Evolutionary conservation across 2,329 filamentous ascomycete genomes (phyloP), one percentile per base, ranked within the genome.

Genomic region (Fusarium liriodendri): DNA sequence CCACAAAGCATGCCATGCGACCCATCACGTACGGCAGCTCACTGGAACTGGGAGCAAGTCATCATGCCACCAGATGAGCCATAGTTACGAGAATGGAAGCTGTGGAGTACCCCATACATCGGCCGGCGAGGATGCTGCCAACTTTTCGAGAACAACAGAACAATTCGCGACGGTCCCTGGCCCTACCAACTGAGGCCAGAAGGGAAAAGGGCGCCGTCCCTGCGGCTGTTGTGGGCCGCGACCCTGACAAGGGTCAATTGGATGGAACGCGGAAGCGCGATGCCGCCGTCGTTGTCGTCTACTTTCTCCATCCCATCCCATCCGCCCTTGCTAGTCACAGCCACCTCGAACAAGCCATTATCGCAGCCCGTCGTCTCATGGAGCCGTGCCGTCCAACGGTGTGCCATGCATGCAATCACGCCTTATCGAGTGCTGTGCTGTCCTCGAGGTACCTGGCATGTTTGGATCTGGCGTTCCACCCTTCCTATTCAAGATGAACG

Each of bases 151-250:
- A 75, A 69, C 52, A 69, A 52, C 40, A 50, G 60, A 64, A 65
- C 38, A 29, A 38, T 55, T 13, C 22, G 22, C 14, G 42, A 27
- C 27, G 38, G 50, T 35, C 59, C 50, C 29, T 57, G 37, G 11
- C 35, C 32, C n/a, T 32, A 38, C 63, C 20, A 66, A 38, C 63
- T 47, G 45, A 58, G 42, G 42, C 45, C 60, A 47, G 22, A 63
- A 73, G 55, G 65, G 55, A 64, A 62, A 55, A 73, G 57, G 60
- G 47, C 64, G 66, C 68, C 65, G 62, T 62, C 61, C 38, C 66
- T 72, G 66, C 71, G 68, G 71, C 64, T 73, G 64, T 68, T 73
- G 64, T 72, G 71, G 71, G 65, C 40, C 68, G 60, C 62, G 22
- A 42, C 37, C 40, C 62, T 61, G 20, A 35, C 33, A 45, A 66